Percentiles rank a stretch among this genome's conserved stretches.
Evolutionary conservation across 2,329 filamentous ascomycete species (phyloP).

Genomic region (Pyrenophora graminea): DNA sequence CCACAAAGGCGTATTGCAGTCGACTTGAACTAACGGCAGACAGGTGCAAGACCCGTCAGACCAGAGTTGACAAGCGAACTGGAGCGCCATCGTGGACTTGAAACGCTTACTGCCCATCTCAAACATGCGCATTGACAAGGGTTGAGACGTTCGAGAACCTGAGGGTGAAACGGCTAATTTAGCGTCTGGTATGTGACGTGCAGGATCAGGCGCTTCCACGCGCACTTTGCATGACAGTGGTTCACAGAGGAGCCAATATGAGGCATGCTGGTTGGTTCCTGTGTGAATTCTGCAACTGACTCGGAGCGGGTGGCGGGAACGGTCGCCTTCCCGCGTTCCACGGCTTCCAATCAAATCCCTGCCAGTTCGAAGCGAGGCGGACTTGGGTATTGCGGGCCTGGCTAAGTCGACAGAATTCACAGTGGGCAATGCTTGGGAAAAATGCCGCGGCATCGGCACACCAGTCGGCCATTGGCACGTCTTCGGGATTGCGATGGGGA

Average conservation of each 20-base stretch:
- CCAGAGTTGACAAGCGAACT: background rate
- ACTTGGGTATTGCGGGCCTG: no score
- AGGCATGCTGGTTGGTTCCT: no score
- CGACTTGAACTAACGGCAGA: background rate
- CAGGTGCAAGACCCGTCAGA: background rate
- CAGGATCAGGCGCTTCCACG: conserved; percentile 1
- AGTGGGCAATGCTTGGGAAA: no score
- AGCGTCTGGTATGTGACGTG: background rate
- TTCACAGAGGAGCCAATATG: background rate
- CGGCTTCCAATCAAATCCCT: no score
- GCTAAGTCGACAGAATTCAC: no score
- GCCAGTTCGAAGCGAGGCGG: no score
- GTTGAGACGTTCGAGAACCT: conserved; percentile 15
- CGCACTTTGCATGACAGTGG: background rate
- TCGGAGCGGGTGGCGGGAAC: no score
- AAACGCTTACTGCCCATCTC: background rate
- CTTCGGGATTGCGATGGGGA: no score
- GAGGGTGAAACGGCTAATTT: conserved; percentile 10
- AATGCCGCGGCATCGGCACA: no score
- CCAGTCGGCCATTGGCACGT: no score
- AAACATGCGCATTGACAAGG: conserved; percentile 13
- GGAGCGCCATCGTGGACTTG: conserved; percentile 2
- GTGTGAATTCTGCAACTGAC: no score
- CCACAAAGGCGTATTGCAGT: background rate
- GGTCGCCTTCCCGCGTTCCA: no score